A percentile compares a stretch with the other conserved stretches of the same genome.
Conservation (phyloP, 2,329 filamentous ascomycete species). For the Aspergillus oerlinghausenensis region DNA sequence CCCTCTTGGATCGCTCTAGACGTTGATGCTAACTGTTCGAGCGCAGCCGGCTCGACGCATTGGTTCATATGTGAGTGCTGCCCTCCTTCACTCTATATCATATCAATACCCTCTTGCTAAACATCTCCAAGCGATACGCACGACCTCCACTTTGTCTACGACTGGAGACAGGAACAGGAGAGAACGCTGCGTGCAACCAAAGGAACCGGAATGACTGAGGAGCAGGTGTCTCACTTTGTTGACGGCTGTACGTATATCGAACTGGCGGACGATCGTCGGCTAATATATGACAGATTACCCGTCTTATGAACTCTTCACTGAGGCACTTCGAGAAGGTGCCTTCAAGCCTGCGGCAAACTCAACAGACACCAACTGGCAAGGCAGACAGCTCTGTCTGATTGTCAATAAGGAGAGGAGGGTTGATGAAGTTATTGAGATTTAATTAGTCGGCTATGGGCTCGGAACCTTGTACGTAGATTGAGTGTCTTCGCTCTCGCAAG, state of each 20-base stretch:
- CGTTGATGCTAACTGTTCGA: slow-evolving; percentile 10
- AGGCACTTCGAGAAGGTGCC: slow-evolving; percentile 55
- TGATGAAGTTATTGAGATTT: slow-evolving; percentile 52
- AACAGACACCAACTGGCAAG: slow-evolving; percentile 35
- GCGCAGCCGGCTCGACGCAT: slow-evolving; percentile 52
- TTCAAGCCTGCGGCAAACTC: slow-evolving; percentile 37
- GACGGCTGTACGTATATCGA: slow-evolving; percentile 52
- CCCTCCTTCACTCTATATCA: background rate
- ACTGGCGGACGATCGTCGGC: background rate
- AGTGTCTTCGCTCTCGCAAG: background rate
- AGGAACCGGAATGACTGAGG: slow-evolving; percentile 75
- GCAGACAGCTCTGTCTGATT: slow-evolving; percentile 58
- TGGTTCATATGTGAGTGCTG: slow-evolving; percentile 56
- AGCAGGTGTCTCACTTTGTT: slow-evolving; percentile 72
- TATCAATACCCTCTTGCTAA: background rate
- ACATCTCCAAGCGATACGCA: slow-evolving; percentile 56
- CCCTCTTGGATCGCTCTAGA: background rate
- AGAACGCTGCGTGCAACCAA: slow-evolving; percentile 60
- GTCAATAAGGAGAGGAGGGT: slow-evolving; percentile 59
- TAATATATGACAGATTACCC: slow-evolving; percentile 53
- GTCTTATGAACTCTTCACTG: slow-evolving; percentile 65
- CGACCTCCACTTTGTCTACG: slow-evolving; percentile 70
- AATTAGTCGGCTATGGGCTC: background rate
- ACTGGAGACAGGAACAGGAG: slow-evolving; percentile 81
- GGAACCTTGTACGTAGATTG: background rate